phyloP scores from a whole-genome alignment of 2,329 filamentous ascomycete genomes.

The Furcasterigmium furcatum region DNA sequence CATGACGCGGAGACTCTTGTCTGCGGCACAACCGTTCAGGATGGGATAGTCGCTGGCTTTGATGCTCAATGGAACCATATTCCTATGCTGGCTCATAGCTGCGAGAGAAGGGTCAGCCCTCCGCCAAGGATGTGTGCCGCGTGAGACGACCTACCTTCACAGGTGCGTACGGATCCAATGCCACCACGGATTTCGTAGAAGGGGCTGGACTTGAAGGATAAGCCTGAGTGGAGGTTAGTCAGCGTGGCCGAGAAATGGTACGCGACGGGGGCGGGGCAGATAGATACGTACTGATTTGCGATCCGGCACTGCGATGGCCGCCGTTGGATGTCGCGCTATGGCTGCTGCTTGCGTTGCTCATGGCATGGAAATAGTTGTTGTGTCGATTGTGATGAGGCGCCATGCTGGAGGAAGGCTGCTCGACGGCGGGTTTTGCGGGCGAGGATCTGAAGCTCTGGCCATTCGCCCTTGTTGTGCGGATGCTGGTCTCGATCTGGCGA shows the following conservation, averaged over 20 bases:
- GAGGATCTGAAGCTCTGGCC: not conserved
- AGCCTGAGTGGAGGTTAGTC: constrained; percentile 1
- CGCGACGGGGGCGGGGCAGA: too few species aligned
- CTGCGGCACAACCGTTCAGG: constrained; percentile 52
- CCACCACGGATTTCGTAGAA: constrained; percentile 73
- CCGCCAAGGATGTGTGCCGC: too few species aligned
- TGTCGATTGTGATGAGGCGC: not conserved
- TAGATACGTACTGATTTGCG: not conserved
- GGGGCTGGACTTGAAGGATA: constrained; percentile 66
- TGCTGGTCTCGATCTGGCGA: constrained; percentile 39
- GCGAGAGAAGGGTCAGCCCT: constrained; percentile 28
- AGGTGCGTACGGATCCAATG: constrained; percentile 62
- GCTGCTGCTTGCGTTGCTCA: not conserved
- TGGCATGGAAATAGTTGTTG: not conserved
- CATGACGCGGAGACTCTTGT: constrained; percentile 69
- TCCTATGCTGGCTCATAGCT: constrained; percentile 55
- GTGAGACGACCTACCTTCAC: constrained; percentile 61
- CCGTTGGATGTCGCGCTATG: not conserved
- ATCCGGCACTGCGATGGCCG: not conserved
- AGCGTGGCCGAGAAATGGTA: not conserved
- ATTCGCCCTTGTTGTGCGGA: constrained; percentile 19
- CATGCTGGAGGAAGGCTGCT: not conserved
- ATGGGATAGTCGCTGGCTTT: constrained; percentile 47
- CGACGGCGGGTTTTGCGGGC: not conserved
- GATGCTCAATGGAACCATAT: constrained; percentile 42